Conservation (phyloP, 179 eudicot genomes). For the Camellia oleifera region DNA sequence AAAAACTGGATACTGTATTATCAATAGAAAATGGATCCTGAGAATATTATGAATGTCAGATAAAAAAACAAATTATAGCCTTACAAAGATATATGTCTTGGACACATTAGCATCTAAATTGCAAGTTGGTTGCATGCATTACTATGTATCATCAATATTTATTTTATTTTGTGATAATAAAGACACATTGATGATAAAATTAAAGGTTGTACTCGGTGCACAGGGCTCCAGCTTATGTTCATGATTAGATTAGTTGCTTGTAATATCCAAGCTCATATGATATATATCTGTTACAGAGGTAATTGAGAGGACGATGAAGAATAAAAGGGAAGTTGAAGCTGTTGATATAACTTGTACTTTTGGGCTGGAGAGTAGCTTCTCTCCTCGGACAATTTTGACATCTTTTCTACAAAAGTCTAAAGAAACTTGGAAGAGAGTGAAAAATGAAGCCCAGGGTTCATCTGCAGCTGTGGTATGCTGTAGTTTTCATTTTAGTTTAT, state of each 20-base stretch:
- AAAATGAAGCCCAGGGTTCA: constrained; percentile 22
- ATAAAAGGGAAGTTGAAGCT: constrained; percentile 43
- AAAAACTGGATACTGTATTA: not conserved
- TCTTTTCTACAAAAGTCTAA: constrained; percentile 33
- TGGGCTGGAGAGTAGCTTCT: constrained; percentile 39
- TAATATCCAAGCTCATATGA: not conserved
- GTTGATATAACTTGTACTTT: constrained; percentile 41
- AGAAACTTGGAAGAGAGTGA: constrained; percentile 27
- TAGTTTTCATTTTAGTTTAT: not conserved
- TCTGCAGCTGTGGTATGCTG: constrained; percentile 27
- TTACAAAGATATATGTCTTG: not conserved
- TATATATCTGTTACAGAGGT: constrained; percentile 33
- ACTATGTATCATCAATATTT: not conserved
- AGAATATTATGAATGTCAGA: not conserved
- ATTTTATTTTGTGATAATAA: not conserved
- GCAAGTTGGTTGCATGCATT: constrained; percentile 1
- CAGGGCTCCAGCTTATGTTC: too few species aligned
- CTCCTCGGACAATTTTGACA: constrained; percentile 32
- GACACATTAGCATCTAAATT: not conserved
- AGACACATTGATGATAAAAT: too few species aligned
- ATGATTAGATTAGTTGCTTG: not conserved
- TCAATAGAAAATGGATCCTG: too few species aligned
- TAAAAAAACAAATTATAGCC: not conserved
- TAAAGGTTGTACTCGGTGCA: too few species aligned
- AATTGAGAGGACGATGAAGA: constrained; percentile 39